phyloP scores from a whole-genome alignment of 495 filamentous ascomycete species.

The Gamarada debralockiae region DNA sequence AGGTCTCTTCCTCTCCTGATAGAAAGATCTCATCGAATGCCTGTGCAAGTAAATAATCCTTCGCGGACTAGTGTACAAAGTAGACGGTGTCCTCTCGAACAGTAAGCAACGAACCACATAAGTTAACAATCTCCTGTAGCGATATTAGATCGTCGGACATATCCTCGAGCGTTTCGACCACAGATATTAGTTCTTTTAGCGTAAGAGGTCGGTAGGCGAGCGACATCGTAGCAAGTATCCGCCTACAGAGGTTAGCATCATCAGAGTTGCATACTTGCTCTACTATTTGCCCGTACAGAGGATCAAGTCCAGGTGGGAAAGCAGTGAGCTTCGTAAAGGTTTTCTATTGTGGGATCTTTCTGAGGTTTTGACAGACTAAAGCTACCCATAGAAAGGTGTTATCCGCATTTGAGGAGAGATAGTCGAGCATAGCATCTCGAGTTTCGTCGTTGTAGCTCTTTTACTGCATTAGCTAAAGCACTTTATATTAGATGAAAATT shows the following conservation, averaged over 20 bases:
- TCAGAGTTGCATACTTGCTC: slow-evolving; percentile 19
- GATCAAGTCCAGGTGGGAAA: slow-evolving; percentile 26
- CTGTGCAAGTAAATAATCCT: slow-evolving; percentile 26
- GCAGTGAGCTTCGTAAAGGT: slow-evolving; percentile 8
- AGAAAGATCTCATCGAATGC: not conserved
- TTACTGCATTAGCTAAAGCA: slow-evolving; percentile 14
- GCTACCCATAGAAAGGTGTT: slow-evolving; percentile 29
- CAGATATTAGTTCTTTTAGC: slow-evolving; percentile 3
- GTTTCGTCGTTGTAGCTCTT: slow-evolving; percentile 13
- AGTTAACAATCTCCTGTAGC: slow-evolving; percentile 19
- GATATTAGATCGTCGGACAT: slow-evolving; percentile 12
- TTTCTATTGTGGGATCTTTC: slow-evolving; percentile 17
- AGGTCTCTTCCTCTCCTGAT: not conserved
- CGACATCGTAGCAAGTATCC: not conserved
- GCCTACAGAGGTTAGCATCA: slow-evolving; percentile 18
- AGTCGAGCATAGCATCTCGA: not conserved
- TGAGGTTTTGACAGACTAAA: slow-evolving; percentile 25
- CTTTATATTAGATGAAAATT: slow-evolving; percentile 33
- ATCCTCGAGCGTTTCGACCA: slow-evolving; percentile 2
- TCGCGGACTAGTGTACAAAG: slow-evolving; percentile 31
- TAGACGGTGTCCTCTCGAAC: slow-evolving; percentile 22
- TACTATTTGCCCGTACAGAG: slow-evolving; percentile 29
- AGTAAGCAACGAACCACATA: slow-evolving; percentile 28
- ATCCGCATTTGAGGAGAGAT: slow-evolving; percentile 3
- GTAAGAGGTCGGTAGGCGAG: slow-evolving; percentile 11